Conservation (phyloP, 116 monocot genomes). For the Dioscorea cayenensis region DNA sequence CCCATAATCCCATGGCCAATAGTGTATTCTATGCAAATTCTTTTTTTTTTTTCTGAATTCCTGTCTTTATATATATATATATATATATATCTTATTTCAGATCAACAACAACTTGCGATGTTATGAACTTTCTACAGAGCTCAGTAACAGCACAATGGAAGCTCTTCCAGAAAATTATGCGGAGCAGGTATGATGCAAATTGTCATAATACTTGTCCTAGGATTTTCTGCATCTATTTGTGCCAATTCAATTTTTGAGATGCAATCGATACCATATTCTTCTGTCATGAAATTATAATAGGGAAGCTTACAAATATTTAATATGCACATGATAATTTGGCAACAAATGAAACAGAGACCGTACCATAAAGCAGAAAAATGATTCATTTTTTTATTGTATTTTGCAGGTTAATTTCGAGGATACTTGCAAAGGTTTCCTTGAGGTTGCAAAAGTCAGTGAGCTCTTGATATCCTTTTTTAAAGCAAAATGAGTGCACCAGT, state of each 20-base stretch:
- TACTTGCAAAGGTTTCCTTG: slow-evolving; percentile 99
- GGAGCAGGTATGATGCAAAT: slow-evolving; percentile 59
- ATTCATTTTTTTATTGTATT: neutral
- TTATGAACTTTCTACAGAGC: slow-evolving; percentile 86
- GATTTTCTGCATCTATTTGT: neutral
- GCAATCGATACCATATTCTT: neutral
- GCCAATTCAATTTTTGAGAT: neutral
- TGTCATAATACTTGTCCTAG: neutral
- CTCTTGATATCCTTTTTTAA: neutral
- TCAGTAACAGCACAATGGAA: slow-evolving; percentile 88
- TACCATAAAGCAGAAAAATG: neutral
- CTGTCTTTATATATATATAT: neutral
- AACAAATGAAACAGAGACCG: neutral
- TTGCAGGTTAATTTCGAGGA: slow-evolving; percentile 97
- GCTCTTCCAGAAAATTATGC: slow-evolving; percentile 92
- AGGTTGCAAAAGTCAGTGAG: slow-evolving; percentile 93
- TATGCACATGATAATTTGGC: neutral
- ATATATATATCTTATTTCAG: slow-evolving; percentile 36
- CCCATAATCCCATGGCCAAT: slow-evolving; percentile 4
- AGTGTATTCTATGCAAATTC: neutral
- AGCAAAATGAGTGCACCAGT: neutral
- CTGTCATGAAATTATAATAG: neutral
- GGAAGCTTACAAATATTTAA: neutral
- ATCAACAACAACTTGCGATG: slow-evolving; percentile 97
- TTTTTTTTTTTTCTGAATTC: neutral